A percentile compares a stretch with the other conserved stretches of the same genome.
phyloP scores from a whole-genome alignment of 257 asterid species.

The Cinchona pubescens region DNA sequence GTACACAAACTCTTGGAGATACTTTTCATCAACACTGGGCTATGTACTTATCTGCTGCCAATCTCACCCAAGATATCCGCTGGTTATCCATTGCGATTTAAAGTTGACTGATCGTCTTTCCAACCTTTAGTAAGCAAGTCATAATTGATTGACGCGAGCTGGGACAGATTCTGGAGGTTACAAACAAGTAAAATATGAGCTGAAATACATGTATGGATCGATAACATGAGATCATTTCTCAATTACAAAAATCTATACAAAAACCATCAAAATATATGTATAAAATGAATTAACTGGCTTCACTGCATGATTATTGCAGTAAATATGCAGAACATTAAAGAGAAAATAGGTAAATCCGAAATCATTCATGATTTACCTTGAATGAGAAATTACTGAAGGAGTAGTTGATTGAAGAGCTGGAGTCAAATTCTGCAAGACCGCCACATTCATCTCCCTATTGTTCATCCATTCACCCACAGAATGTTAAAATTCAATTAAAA shows the following conservation, averaged over 20 bases:
- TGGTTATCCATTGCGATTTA: constrained; percentile 43
- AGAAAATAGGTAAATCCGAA: not conserved
- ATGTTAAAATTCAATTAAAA: not conserved
- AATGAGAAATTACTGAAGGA: constrained; percentile 97
- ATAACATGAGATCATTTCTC: not conserved
- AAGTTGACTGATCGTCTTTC: constrained; percentile 73
- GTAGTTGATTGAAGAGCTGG: constrained; percentile 65
- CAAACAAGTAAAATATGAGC: not conserved
- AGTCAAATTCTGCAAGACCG: constrained; percentile 62
- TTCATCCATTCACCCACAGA: constrained; percentile 11
- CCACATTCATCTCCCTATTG: constrained; percentile 72
- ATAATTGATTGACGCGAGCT: constrained; percentile 92
- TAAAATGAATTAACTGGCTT: too few species aligned
- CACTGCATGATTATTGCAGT: not conserved
- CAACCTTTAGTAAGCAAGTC: constrained; percentile 85
- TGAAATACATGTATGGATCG: not conserved
- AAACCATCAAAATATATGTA: not conserved
- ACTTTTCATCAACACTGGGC: constrained; percentile 7
- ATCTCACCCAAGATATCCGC: constrained; percentile 5
- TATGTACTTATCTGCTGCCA: constrained; percentile 9
- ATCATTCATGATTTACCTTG: constrained; percentile 47
- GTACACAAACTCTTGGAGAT: constrained; percentile 20
- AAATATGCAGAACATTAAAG: not conserved
- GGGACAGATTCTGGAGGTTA: constrained; percentile 76
- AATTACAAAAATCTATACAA: not conserved